A percentile compares a stretch with the other conserved stretches of the same genome.
Evolutionary conservation across 75 land plant species (phyloP).

Genomic region (Pinus albicaulis): DNA sequence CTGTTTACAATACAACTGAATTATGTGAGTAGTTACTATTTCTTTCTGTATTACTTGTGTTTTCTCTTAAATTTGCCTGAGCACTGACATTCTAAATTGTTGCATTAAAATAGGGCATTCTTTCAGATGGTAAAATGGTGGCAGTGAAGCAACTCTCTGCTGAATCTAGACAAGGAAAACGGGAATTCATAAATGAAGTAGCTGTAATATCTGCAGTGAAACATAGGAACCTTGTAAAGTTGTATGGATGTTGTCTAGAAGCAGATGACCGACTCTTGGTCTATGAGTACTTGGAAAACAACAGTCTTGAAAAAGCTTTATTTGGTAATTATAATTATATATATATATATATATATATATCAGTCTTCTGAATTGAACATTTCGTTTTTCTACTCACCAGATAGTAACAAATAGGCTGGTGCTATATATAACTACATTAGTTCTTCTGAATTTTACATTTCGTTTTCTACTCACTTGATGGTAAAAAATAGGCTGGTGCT

Average conservation of each 20-base stretch:
- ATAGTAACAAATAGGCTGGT: too few species aligned
- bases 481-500: neutral
- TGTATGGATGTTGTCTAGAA: conserved; percentile 24
- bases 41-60: neutral
- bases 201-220: conserved; percentile 20
- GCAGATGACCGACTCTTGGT: conserved; percentile 18
- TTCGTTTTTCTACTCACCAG: too few species aligned
- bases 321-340: conserved; percentile 7
- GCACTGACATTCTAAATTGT: neutral
- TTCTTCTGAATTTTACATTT: neutral
- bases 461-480: neutral
- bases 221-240: conserved; percentile 22
- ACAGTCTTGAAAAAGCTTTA: conserved; percentile 19
- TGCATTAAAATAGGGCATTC: conserved; percentile 12
- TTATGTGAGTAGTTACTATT: neutral
- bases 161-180: conserved; percentile 15
- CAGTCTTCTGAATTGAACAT: too few species aligned
- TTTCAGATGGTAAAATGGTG: conserved; percentile 13
- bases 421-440: neutral
- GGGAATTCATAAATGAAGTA: conserved; percentile 26
- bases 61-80: neutral
- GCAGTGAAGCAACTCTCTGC: conserved; percentile 16
- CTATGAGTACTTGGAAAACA: conserved; percentile 18
- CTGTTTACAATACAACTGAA: too few species aligned
- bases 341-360: neutral